phyloP scores from a whole-genome alignment of 2,329 filamentous ascomycete species.

The Pseudogymnoascus sp. region DNA sequence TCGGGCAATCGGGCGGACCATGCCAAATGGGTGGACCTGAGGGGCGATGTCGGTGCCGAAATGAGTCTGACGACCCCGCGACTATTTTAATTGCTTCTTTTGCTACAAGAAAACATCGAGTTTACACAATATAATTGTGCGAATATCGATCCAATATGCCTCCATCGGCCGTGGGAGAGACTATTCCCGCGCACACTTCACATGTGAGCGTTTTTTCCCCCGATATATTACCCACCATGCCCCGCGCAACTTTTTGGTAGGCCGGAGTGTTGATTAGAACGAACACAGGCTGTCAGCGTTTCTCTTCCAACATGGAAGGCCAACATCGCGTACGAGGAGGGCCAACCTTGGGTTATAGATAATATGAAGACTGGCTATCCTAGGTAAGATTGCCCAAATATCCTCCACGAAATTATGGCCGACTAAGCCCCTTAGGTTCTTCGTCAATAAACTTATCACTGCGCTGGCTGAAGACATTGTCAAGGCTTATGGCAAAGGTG shows the following conservation, averaged over 20 bases:
- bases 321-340: slow-evolving; percentile 92
- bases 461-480: slow-evolving; percentile 63
- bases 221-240: slow-evolving; percentile 13
- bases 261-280: slow-evolving; percentile 4
- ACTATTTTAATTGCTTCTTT: slow-evolving; percentile 9
- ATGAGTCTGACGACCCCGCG: slow-evolving; percentile 7
- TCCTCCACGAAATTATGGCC: slow-evolving; percentile 12
- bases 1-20: neutral
- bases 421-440: slow-evolving; percentile 54
- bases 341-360: slow-evolving; percentile 73
- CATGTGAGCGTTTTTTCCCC: slow-evolving; percentile 23
- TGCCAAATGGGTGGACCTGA: neutral
- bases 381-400: slow-evolving; percentile 42
- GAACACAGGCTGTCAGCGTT: slow-evolving; percentile 76
- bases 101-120: neutral
- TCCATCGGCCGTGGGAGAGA: slow-evolving; percentile 27
- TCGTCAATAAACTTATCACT: slow-evolving; percentile 76
- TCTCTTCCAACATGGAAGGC: slow-evolving; percentile 88
- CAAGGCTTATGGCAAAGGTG: slow-evolving; percentile 49
- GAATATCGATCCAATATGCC: slow-evolving; percentile 20
- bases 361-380: slow-evolving; percentile 90
- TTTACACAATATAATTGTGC: slow-evolving; percentile 4
- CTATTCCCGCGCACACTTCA: slow-evolving; percentile 27
- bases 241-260: slow-evolving; percentile 1
- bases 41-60: slow-evolving; percentile 7